Conservation (phyloP, 1,284 basidiomycete genomes). For the Rhizopogon parksii region DNA sequence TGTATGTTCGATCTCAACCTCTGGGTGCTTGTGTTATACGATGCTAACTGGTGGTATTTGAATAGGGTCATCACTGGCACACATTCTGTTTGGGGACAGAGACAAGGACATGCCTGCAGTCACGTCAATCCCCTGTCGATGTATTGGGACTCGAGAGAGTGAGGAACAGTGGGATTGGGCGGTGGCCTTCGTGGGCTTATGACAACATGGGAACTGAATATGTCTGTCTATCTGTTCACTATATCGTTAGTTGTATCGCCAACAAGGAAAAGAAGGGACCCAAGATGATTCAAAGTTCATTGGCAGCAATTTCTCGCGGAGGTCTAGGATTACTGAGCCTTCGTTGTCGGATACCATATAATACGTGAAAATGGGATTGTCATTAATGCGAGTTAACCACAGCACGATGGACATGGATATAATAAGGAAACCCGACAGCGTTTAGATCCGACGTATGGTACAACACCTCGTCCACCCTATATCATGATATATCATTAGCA, state of each 20-base stretch:
- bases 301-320: no score
- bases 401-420: neutral
- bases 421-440: neutral
- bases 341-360: no score
- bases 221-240: no score
- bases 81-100: neutral
- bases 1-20: neutral
- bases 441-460: neutral
- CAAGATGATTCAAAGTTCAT: neutral
- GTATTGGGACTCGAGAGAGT: slow-evolving; percentile 36
- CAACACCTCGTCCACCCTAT: neutral
- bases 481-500: neutral
- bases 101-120: slow-evolving; percentile 30
- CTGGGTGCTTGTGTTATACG: neutral
- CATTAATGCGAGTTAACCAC: neutral
- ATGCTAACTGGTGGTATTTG: neutral
- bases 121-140: slow-evolving; percentile 50
- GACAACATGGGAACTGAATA: neutral
- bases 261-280: no score
- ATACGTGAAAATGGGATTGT: no score
- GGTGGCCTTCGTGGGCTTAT: slow-evolving; percentile 34
- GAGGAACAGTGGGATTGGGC: slow-evolving; percentile 54
- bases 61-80: neutral
- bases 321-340: no score
- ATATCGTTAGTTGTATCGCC: no score